Base-by-base conservation (phyloP, 192 early-diverging fungal genomes). In the Nowakowskiella sp. region DNA sequence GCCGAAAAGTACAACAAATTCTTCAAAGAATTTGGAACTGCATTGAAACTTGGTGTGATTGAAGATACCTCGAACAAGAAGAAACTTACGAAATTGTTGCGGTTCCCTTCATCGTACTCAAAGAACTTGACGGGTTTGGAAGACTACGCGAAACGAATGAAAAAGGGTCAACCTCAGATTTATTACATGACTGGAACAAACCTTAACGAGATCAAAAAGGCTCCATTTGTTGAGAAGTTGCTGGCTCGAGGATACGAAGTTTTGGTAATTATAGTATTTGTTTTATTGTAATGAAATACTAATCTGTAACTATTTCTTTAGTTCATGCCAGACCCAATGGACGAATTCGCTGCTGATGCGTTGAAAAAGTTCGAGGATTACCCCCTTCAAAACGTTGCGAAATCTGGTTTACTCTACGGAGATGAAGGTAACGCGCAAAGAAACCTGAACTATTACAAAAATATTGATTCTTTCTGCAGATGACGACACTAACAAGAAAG, bases 61-160 rank as follows among this genome's bases (percentile, higher is more conserved):
- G 94, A 97, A 80, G 97, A 99, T 74, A 68, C 89, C 42, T 84
- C 88, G 68, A 96, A 99, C 89, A 89, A 91, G 64, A 77, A 58
- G 71, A 97, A 97, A 86, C 86, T 97, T 60, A 82, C 94, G 65
- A 92, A 99, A 56, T 82, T 97, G 55, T 85, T 99, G 60, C 89
- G 94, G 62, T 99, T 86, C 85, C 72, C 88, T 89, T 94, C 92
- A 57, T 97, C 97, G 83, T 95, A 94, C 85, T 97, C 94, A 66
- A 93, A 97, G 62, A 93, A 97, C 74, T 71, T 87, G 76, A 94
- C 93, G 63, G 96, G 94, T 49, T 77, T 99, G 71, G 95, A 97
- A 87, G 97, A 99, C 83, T 99, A 99, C 68, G 83, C 97, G 60
- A 95, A 91, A 57, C 97, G 97, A 72, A 99, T 99, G 97, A 89